Base-by-base conservation (phyloP, 192 early-diverging fungal species). In the Mycoemilia scoparia region DNA sequence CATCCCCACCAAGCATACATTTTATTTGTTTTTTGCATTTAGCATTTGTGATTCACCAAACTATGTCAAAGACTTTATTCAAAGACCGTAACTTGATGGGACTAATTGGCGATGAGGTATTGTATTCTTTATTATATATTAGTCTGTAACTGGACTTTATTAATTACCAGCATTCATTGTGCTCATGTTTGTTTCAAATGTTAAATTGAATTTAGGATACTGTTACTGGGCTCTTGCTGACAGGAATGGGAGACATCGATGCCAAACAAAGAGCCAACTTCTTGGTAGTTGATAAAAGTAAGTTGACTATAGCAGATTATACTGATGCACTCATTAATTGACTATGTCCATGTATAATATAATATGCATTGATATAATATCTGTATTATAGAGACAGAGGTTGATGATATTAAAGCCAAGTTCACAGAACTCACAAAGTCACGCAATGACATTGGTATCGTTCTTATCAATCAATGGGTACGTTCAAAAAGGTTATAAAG, bases 391-490 rank as follows among this genome's bases (percentile, higher is more conserved):
- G 76, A 85, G 55, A 83, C 84, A 4, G 67, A 78, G 10, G 49
- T 79, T 40, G 49, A 64, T 14, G 48, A 68, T 19, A 70, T 87
- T 24, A 82, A 84, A 44, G 72, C 76, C 43, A 46, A 67, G n/a
- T 96, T 99, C 51, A 43, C 64, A 21, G 79, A 84, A 41, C 91
- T 91, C 43, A 82, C 77, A n/a, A 66, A 70, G 47, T 10, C 9
- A 9, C 68, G 91, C 31, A 88, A 84, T 51, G 95, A 99, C 42
- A 87, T 99, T 63, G 95, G 88, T 25, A 95, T 99, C 45, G 80
- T 99, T 33, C 46, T 99, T 34, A 91, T 99, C 38, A 99, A 84
- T 57, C 95, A 99, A n/a, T 55, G 80, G 87, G 61, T 85, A 87
- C 52, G 43, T 65, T 25, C 29, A 21, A 21, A 24, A 16, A 19